Conservation (phyloP, 176 grass and related monocot genomes). For the Raddia distichophylla region DNA sequence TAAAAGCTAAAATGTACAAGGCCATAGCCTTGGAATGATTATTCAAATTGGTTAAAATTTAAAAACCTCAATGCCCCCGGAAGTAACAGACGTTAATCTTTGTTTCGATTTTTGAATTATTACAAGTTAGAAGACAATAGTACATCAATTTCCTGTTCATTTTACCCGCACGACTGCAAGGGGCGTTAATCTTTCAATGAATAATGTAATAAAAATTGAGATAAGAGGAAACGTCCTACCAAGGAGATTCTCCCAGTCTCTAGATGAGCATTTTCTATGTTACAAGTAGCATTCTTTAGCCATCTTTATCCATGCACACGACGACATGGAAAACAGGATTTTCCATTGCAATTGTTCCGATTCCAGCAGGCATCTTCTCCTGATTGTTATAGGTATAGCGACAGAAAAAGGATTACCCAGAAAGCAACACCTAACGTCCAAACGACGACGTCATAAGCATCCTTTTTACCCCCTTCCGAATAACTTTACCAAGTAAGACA, state of each 20-base stretch:
- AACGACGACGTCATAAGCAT: not conserved
- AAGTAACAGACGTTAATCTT: not conserved
- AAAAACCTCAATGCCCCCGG: not conserved
- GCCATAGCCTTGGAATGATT: conserved; percentile 15
- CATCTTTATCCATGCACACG: conserved; percentile 46
- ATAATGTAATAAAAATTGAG: not conserved
- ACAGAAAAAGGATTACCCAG: conserved; percentile 22
- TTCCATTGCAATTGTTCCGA: conserved; percentile 25
- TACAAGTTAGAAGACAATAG: not conserved
- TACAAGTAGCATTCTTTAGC: conserved; percentile 31
- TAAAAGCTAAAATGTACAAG: too few relatives aligned
- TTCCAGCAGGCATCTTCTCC: conserved; percentile 1
- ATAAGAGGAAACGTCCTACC: not conserved
- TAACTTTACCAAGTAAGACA: conserved; percentile 49
- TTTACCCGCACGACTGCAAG: not conserved
- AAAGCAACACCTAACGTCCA: conserved; percentile 46
- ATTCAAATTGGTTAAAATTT: not conserved
- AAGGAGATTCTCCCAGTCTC: not conserved
- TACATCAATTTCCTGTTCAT: not conserved
- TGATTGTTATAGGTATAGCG: not conserved
- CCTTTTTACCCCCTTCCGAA: not conserved
- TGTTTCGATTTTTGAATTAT: not conserved
- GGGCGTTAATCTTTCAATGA: not conserved
- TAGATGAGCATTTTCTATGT: conserved; percentile 18
- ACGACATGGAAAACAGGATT: conserved; percentile 34